These are phyloP conservation scores for Aspergillus jensenii DNA, from an alignment of 2,329 filamentous ascomycete genomes.

Conservation along the genomic window DNA sequence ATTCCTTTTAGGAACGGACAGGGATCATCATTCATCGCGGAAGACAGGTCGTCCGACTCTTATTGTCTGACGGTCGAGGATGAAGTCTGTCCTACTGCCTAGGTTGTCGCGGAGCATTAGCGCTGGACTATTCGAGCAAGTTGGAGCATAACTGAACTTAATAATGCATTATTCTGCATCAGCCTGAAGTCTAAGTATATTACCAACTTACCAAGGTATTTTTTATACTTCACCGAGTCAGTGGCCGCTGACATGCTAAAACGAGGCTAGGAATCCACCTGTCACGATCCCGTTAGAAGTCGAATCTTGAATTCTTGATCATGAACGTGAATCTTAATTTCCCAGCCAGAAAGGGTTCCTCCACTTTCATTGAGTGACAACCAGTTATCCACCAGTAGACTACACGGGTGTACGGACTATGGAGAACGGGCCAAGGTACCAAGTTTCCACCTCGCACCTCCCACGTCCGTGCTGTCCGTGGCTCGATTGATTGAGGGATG, in stretches of 20 bases:
- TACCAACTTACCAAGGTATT: neutral
- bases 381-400: neutral
- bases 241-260: slow-evolving; percentile 2
- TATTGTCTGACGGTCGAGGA: neutral
- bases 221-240: neutral
- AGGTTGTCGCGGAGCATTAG: slow-evolving; percentile 1
- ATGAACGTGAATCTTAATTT: slow-evolving; percentile 8
- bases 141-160: neutral
- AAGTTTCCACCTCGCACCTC: neutral
- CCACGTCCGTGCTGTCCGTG: neutral
- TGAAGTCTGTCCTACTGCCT: neutral
- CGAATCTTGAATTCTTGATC: slow-evolving; percentile 5
- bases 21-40: slow-evolving; percentile 4
- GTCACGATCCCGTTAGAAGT: neutral
- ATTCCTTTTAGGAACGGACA: slow-evolving; percentile 5
- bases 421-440: neutral
- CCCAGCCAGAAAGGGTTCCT: neutral
- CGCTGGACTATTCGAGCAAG: neutral
- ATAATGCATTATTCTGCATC: neutral
- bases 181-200: neutral
- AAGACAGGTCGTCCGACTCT: neutral
- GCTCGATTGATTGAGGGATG: neutral
- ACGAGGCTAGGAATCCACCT: slow-evolving; percentile 1
- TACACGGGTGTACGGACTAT: neutral
- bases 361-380: slow-evolving; percentile 1